Evolutionary conservation across 108 stramenopile genomes (phyloP).

Genomic region (Aurantiochytrium sp.): DNA sequence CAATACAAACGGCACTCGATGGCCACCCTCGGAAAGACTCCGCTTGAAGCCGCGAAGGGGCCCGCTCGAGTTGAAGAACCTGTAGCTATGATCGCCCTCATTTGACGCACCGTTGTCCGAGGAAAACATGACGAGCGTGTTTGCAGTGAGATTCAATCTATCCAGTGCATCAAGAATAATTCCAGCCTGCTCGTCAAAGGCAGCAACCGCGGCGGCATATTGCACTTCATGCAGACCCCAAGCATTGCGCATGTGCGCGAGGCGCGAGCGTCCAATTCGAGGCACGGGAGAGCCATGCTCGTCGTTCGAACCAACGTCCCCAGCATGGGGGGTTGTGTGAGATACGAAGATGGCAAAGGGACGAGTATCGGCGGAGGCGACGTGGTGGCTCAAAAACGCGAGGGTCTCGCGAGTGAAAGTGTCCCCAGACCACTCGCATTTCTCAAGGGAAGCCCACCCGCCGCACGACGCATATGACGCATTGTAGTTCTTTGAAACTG

Average conservation of each 20-base stretch:
- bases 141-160: not conserved
- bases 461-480: not conserved
- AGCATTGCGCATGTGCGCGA: not conserved
- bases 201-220: not conserved
- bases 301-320: not conserved
- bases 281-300: not conserved
- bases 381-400: not conserved
- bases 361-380: not conserved
- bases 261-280: not conserved
- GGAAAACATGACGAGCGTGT: constrained; percentile 4
- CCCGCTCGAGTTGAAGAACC: constrained; percentile 8
- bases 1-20: not conserved
- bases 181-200: not conserved
- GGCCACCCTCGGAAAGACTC: constrained; percentile 15
- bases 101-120: constrained; percentile 6
- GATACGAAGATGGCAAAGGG: not conserved
- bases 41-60: constrained; percentile 16
- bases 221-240: not conserved
- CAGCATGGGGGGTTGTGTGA: constrained; percentile 2
- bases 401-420: not conserved
- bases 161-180: not conserved
- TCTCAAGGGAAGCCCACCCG: not conserved
- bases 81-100: not conserved
- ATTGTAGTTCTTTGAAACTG: not conserved
- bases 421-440: not conserved